phyloP scores from a whole-genome alignment of 805 yeast species.

The Wickerhamomyces silvicola region DNA sequence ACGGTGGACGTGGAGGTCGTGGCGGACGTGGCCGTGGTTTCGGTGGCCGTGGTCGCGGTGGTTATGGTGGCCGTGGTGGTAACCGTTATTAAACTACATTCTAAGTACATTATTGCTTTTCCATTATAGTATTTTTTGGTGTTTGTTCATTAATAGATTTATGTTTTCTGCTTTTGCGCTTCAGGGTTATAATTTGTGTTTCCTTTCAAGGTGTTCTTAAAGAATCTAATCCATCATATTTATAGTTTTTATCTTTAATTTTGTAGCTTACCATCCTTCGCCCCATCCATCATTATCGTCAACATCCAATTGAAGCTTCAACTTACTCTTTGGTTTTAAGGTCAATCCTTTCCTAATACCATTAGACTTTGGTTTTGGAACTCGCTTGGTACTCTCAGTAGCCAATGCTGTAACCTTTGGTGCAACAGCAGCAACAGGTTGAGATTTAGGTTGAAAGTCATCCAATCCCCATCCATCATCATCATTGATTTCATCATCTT shows the following conservation, averaged over 20 bases:
- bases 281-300: conserved; percentile 39
- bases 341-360: conserved; percentile 22
- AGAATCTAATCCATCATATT: no score
- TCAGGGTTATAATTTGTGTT: no score
- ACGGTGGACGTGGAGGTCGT: conserved; percentile 33
- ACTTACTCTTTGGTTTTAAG: conserved; percentile 23
- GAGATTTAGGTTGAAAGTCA: conserved; percentile 2
- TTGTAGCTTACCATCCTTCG: conserved; percentile 32
- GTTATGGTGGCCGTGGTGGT: conserved; percentile 15
- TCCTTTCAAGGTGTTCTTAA: no score
- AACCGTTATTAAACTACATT: no score
- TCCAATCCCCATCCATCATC: conserved; percentile 20
- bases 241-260: background rate
- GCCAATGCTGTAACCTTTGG: conserved; percentile 18
- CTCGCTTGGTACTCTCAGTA: conserved; percentile 9
- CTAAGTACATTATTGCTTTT: no score
- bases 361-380: conserved; percentile 3
- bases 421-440: conserved; percentile 6
- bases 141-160: no score
- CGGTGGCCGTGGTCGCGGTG: conserved; percentile 22
- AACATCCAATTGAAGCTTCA: conserved; percentile 26
- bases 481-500: conserved; percentile 9
- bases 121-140: no score
- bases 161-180: no score
- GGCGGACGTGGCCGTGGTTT: conserved; percentile 32